These are phyloP conservation scores for Letharia lupina DNA, from an alignment of 495 filamentous ascomycete genomes.

Conservation along the genomic window DNA sequence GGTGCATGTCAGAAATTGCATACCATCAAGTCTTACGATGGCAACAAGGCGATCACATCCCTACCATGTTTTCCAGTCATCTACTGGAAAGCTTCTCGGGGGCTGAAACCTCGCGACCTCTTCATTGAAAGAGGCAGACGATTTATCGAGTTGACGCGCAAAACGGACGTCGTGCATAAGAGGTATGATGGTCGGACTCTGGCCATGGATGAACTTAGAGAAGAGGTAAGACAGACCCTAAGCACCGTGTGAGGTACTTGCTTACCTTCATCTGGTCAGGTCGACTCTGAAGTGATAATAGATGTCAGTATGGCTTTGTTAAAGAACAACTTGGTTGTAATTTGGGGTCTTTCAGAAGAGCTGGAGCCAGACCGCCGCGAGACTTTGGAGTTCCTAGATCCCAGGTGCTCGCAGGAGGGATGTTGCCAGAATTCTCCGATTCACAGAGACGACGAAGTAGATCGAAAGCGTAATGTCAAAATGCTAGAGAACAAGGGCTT, in stretches of 20 bases:
- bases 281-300: slow-evolving; percentile 4
- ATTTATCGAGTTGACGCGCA: not conserved
- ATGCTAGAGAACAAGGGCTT: not conserved
- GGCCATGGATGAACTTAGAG: not conserved
- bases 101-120: not conserved
- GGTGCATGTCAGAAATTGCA: not conserved
- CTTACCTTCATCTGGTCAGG: not conserved
- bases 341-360: not conserved
- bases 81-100: not conserved
- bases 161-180: not conserved
- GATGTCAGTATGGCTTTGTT: not conserved
- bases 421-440: not conserved
- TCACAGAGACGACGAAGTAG: not conserved
- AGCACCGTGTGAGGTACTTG: not conserved
- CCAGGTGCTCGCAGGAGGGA: not conserved
- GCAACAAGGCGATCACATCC: not conserved
- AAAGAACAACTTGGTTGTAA: not conserved
- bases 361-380: not conserved
- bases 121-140: not conserved
- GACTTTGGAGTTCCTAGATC: not conserved
- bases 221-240: not conserved
- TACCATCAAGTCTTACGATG: not conserved
- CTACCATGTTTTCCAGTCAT: not conserved
- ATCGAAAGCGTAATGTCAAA: not conserved
- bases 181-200: not conserved